Conservation (phyloP, 345 rosid genomes). For the Rhizophora mangle region DNA sequence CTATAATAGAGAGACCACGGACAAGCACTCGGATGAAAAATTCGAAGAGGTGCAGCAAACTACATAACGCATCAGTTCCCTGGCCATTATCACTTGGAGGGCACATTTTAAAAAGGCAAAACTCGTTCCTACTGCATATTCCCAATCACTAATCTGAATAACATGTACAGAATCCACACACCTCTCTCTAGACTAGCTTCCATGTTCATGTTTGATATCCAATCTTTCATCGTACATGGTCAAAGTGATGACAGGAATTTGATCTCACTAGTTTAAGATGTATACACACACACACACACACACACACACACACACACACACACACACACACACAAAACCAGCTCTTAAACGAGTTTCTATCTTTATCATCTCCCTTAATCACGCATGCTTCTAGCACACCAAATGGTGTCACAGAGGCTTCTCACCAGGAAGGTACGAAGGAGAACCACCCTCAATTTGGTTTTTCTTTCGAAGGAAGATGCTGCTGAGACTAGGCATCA, state of each 20-base stretch:
- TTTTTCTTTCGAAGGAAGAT: conserved; percentile 75
- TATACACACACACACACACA: conserved; percentile 20
- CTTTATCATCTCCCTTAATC: conserved; percentile 32
- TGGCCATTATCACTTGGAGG: background rate
- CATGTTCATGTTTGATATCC: conserved; percentile 16
- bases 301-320: conserved; percentile 18
- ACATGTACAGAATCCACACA: conserved; percentile 21
- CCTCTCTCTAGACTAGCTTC: conserved; percentile 15
- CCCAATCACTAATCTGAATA: conserved; percentile 13
- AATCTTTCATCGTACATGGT: conserved; percentile 13
- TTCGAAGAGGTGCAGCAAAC: no score
- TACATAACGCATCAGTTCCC: background rate
- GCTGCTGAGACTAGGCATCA: conserved; percentile 58
- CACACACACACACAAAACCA: conserved; percentile 11
- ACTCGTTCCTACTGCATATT: conserved; percentile 15
- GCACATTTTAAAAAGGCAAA: background rate
- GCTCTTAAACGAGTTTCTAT: conserved; percentile 14
- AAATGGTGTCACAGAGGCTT: conserved; percentile 42
- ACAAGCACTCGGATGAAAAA: no score
- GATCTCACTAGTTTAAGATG: conserved; percentile 25
- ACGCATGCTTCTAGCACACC: conserved; percentile 17
- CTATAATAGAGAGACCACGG: no score
- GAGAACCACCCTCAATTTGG: conserved; percentile 80
- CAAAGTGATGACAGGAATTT: conserved; percentile 15
- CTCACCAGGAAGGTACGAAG: conserved; percentile 75